Evolutionary conservation across 306 rosid genomes (phyloP).

Genomic region (Prunus padus): DNA sequence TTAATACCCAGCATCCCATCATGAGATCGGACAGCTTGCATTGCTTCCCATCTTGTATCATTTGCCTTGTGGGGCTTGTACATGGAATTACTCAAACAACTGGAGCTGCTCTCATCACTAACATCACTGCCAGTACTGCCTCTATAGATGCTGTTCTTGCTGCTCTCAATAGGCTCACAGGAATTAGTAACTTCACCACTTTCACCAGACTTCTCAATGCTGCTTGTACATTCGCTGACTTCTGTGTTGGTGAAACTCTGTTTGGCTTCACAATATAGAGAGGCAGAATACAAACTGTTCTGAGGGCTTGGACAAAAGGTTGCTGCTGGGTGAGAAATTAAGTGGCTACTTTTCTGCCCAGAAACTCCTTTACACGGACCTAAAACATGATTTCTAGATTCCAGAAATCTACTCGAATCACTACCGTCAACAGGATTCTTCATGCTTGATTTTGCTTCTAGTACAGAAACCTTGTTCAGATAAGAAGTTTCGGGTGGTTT

Average conservation of each 20-base stretch:
- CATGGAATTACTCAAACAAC: slow-evolving; percentile 69
- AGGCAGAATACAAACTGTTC: slow-evolving; percentile 67
- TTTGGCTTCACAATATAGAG: slow-evolving; percentile 77
- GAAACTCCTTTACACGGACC: slow-evolving; percentile 41
- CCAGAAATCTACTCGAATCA: slow-evolving; percentile 35
- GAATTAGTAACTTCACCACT: slow-evolving; percentile 62
- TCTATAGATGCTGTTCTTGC: slow-evolving; percentile 81
- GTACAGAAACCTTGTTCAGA: slow-evolving; percentile 34
- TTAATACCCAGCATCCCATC: slow-evolving; percentile 67
- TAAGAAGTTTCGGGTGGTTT: slow-evolving; percentile 42
- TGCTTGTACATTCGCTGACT: slow-evolving; percentile 65
- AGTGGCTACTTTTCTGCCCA: slow-evolving; percentile 36
- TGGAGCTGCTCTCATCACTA: slow-evolving; percentile 84
- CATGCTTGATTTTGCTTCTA: slow-evolving; percentile 40
- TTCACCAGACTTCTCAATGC: slow-evolving; percentile 68
- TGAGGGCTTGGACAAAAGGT: slow-evolving; percentile 69
- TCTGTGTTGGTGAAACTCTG: slow-evolving; percentile 78
- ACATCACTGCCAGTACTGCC: slow-evolving; percentile 88
- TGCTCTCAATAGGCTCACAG: slow-evolving; percentile 62
- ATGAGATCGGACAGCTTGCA: slow-evolving; percentile 68
- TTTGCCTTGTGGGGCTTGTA: slow-evolving; percentile 86
- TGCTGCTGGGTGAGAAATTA: slow-evolving; percentile 39
- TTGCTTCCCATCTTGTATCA: slow-evolving; percentile 92
- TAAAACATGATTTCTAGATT: slow-evolving; percentile 38
- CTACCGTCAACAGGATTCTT: slow-evolving; percentile 29